Conservation (phyloP, 2,329 filamentous ascomycete species). For the Magnaporthiopsis incrustans region DNA sequence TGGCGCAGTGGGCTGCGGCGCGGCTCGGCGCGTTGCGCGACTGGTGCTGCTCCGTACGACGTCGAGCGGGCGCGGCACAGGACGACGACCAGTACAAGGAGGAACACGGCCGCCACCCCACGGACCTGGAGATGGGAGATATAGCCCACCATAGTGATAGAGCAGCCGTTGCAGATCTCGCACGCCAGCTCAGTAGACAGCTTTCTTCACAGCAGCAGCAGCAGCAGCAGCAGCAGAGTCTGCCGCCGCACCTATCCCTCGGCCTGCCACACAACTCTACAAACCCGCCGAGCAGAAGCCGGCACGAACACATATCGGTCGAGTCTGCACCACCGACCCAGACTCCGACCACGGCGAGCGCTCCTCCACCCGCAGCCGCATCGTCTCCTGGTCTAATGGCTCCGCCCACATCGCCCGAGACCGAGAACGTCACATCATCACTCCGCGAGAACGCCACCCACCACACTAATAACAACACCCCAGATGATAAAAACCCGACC, state of each 20-base stretch:
- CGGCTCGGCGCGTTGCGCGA: not conserved
- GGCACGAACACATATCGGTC: not conserved
- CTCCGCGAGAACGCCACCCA: not conserved
- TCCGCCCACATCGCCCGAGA: not conserved
- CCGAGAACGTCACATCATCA: not conserved
- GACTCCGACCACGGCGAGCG: not conserved
- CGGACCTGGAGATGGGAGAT: not conserved
- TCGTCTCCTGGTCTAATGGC: too few species aligned
- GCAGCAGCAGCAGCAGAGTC: not conserved
- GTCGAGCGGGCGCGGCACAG: not conserved
- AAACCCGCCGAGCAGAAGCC: not conserved
- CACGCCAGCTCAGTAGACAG: not conserved
- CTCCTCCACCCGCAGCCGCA: too few species aligned
- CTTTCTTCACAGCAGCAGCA: not conserved
- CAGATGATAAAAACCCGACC: not conserved
- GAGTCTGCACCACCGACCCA: not conserved
- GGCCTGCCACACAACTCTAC: too few species aligned
- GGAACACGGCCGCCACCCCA: too few species aligned
- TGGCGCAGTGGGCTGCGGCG: constrained; percentile 13
- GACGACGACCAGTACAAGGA: not conserved
- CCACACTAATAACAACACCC: not conserved
- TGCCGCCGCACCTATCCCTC: too few species aligned
- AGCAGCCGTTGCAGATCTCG: not conserved
- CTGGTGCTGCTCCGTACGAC: not conserved
- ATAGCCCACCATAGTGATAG: not conserved